Base-by-base conservation (phyloP, 139 green algal species). In the Ettlia oleoabundans region DNA sequence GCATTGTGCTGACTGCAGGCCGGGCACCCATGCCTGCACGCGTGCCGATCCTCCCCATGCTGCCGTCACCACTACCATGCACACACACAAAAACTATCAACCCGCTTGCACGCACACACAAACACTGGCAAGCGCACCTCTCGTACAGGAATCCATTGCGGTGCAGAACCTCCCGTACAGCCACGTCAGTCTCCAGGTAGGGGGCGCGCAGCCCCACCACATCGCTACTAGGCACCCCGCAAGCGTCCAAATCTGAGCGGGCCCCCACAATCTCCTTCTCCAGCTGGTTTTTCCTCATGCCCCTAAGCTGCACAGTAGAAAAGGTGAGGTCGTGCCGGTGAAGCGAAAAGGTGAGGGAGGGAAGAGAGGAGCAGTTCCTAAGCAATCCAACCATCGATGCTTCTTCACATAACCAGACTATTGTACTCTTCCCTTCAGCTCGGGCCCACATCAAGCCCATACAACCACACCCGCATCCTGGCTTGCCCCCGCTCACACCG, bases 81-180 rank as follows among this genome's bases (percentile, higher is more conserved):
- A 10, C 47, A 65, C 55, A 28, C 55, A 15, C 21, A 5, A 32
- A 15, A 5, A 9, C 15, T n/a, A 32, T n/a, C 18, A 65, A n/a
- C 5, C 15, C 21, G 55, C 30, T 65, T 58, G 47, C 47, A 15
- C 47, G 13, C 47, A 58, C 10, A 10, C 15, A 24, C 13, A 10
- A 58, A 15, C 47, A 15, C 15, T 58, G 47, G 47, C 47, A 10
- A 24, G 47, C 67, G 26, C 64, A 72, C 67, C 67, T 80, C 65
- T 85, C 81, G 33, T 85, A 85, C 51, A 85, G 37, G 47, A 85
- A 85, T 37, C 70, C 61, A n/a, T 66, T 79, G 61, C 43, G 38
- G 19, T 43, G 7, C 33, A 85, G 68, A 52, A 73, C 68, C 47
- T 51, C 38, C 3, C 80, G 69, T 22, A 72, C 24, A 26, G 40